Base-by-base conservation (phyloP, 2,329 filamentous ascomycete species). In the Arthrocladium fulminans region DNA sequence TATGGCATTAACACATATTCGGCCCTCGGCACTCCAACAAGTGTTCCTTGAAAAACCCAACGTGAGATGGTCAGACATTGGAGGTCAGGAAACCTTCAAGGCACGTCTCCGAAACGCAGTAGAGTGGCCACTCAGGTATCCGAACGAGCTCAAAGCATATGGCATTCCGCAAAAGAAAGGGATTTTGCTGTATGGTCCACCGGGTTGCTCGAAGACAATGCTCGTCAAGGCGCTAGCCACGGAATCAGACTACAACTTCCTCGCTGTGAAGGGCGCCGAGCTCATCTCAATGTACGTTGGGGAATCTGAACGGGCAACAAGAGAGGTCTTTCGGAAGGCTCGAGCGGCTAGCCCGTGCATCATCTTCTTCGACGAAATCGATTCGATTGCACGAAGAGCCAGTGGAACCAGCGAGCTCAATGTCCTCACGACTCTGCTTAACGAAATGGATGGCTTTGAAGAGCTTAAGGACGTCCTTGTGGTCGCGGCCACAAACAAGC, bases 291-390 rank as follows among this genome's bases (percentile, higher is more conserved):
- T 94, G 86, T 97, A 96, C 66, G 89, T 97, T 15, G 90, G 90
- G 52, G 90, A 97, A 65, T 90, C 88, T 1, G 90, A 97, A 68
- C 80, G 88, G 9, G 83, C 84, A 6, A 77, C 96, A 35, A 81
- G 90, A 30, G 84, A 88, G 48, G 79, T 96, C 1, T 96, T 97
- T 63, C 77, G 83, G 46, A 86, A 89, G 58, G 90, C 90, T 1
- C 77, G 85, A 35, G 82, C 84, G n/a, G 89, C 88, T 7, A 81
- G 83, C 45, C 90, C 90, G 0, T 88, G 86, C 63, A 90, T 96
- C 66, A 88, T 97, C 59, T 97, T 96, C 73, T 95, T 96, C 57
- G 89, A 97, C 63, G 89, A 97, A 65, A 92, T 97, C 58, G 89
- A 97, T 67, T 82, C 86, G 3, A 90, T 97, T 54, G 85, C 74